phyloP scores from a whole-genome alignment of 192 early-diverging fungal genomes.

The Coemansia interrupta region DNA sequence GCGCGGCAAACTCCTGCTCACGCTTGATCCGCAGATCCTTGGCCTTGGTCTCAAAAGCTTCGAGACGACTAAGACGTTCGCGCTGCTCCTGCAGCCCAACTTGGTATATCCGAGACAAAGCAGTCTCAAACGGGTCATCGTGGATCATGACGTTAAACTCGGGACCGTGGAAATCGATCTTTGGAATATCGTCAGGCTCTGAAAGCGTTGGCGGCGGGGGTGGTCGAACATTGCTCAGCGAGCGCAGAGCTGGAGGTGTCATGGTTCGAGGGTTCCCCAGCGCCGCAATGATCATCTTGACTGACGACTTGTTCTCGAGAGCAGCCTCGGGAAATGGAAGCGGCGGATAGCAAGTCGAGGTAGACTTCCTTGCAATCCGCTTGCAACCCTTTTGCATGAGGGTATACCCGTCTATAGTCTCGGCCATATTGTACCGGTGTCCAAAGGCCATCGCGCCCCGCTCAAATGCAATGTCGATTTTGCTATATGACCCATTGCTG shows the following conservation, averaged over 20 bases:
- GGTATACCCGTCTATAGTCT: conserved; percentile 49
- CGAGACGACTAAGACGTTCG: conserved; percentile 47
- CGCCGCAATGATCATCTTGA: conserved; percentile 27
- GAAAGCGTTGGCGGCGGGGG: conserved; percentile 23
- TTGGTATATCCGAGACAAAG: conserved; percentile 50
- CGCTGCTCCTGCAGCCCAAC: conserved; percentile 50
- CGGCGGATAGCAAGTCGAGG: conserved; percentile 29
- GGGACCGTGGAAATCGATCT: conserved; percentile 39
- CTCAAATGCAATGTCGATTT: conserved; percentile 46
- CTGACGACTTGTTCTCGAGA: conserved; percentile 13
- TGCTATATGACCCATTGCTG: conserved; percentile 37
- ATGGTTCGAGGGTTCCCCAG: conserved; percentile 37
- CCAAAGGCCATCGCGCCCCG: conserved; percentile 42
- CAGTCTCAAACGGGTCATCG: conserved; percentile 57
- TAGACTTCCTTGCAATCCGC: conserved; percentile 47
- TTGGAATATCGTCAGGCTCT: conserved; percentile 46
- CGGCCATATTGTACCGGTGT: conserved; percentile 49
- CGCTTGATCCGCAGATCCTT: conserved; percentile 26
- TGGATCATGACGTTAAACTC: conserved; percentile 49
- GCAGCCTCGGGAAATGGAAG: conserved; percentile 18
- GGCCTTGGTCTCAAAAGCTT: conserved; percentile 48
- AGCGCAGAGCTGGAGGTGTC: conserved; percentile 38
- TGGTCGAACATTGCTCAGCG: conserved; percentile 22
- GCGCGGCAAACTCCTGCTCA: conserved; percentile 21
- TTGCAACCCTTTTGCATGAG: conserved; percentile 53